Conservation (phyloP, 2,329 filamentous ascomycete genomes). For the Iodosphaeria phyllophila region DNA sequence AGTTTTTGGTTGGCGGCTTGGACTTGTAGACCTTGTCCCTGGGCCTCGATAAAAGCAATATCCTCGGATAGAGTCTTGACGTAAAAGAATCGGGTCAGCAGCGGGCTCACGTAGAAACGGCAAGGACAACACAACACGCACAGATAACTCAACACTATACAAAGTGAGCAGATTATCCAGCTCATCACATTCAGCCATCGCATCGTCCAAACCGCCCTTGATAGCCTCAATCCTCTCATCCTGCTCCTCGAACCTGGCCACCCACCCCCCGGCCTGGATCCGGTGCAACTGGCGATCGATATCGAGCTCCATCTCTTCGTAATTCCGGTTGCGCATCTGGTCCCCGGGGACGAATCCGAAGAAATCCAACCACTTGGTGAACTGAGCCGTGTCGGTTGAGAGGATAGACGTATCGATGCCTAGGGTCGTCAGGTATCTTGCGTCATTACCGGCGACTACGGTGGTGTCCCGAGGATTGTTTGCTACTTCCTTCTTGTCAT, state of each 20-base stretch:
- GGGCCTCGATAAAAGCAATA: constrained; percentile 91
- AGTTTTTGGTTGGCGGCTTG: constrained; percentile 95
- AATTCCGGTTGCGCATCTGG: constrained; percentile 52
- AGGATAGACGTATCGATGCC: constrained; percentile 64
- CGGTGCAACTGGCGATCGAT: constrained; percentile 77
- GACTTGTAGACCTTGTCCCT: constrained; percentile 90
- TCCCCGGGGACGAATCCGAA: constrained; percentile 74
- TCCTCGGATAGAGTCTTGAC: constrained; percentile 77
- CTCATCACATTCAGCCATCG: constrained; percentile 92
- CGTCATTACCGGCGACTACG: constrained; percentile 54
- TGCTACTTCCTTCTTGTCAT: constrained; percentile 15
- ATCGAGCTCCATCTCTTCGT: constrained; percentile 66
- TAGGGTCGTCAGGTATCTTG: constrained; percentile 58
- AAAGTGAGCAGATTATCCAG: constrained; percentile 84
- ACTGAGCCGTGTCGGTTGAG: constrained; percentile 58
- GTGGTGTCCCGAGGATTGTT: constrained; percentile 40
- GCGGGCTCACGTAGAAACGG: background rate
- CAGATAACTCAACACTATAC: constrained; percentile 84
- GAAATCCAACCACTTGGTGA: constrained; percentile 66
- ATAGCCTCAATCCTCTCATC: constrained; percentile 81
- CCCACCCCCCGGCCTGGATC: constrained; percentile 83
- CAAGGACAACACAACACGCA: constrained; percentile 23
- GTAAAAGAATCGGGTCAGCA: constrained; percentile 7
- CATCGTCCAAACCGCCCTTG: constrained; percentile 67
- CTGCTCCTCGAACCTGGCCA: constrained; percentile 67